These are phyloP conservation scores for Phyllosticta citribraziliensis DNA, from an alignment of 2,329 filamentous ascomycete genomes.

Conservation along the genomic window DNA sequence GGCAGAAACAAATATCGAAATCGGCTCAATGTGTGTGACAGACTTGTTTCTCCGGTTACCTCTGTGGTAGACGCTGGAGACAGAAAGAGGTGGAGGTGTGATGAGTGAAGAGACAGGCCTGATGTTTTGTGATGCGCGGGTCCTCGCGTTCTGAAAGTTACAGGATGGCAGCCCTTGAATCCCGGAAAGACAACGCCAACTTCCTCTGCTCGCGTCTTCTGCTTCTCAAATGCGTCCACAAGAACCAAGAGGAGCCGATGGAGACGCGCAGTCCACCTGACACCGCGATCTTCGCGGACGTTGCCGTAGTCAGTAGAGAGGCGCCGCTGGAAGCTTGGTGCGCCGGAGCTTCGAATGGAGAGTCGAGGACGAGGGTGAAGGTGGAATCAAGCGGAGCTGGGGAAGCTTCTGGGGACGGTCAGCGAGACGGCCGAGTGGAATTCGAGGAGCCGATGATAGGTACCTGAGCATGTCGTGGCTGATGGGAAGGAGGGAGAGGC, in stretches of 20 bases:
- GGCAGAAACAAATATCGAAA: constrained; percentile 21
- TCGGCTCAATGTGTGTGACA: constrained; percentile 19
- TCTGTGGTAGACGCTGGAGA: constrained; percentile 7
- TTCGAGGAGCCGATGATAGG: background rate
- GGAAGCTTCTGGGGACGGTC: background rate
- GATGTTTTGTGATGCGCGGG: constrained; percentile 3
- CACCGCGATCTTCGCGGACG: background rate
- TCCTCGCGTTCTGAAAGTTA: constrained; percentile 5
- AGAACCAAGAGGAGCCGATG: background rate
- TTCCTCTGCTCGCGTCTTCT: constrained; percentile 3
- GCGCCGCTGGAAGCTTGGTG: background rate
- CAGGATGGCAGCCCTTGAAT: constrained; percentile 9
- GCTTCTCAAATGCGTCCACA: constrained; percentile 2
- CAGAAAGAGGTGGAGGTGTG: constrained; percentile 6
- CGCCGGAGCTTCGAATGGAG: background rate
- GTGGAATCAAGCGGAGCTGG: background rate
- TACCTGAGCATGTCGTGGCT: constrained; percentile 1
- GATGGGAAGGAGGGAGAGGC: constrained; percentile 9
- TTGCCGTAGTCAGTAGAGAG: background rate
- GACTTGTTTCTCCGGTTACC: constrained; percentile 5
- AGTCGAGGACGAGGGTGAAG: background rate
- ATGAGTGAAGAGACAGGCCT: constrained; percentile 8
- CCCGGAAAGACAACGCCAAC: constrained; percentile 9
- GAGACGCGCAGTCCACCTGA: background rate
- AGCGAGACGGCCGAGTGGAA: background rate